Evolutionary conservation across 768 basidiomycete genomes (phyloP).

Genomic region (Suillus placidus): DNA sequence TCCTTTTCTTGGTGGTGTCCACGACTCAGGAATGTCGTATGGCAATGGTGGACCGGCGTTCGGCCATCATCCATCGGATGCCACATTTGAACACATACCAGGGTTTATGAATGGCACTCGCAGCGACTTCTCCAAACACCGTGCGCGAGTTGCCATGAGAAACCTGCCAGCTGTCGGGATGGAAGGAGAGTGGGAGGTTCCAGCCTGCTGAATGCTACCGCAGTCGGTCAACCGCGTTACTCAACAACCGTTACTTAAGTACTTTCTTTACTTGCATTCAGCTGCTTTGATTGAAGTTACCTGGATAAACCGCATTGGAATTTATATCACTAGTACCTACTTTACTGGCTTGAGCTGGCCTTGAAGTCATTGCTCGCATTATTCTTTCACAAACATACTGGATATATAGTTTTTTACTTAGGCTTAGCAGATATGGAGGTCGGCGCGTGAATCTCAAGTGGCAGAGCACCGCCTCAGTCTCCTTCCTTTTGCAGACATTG

Average conservation of each 20-base stretch:
- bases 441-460: neutral
- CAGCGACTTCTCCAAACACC: slow-evolving; percentile 39
- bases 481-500: slow-evolving; percentile 2
- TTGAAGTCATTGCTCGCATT: slow-evolving; percentile 7
- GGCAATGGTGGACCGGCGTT: slow-evolving; percentile 31
- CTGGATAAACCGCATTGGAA: slow-evolving; percentile 2
- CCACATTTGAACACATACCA: slow-evolving; percentile 33
- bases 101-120: slow-evolving; percentile 28
- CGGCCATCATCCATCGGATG: slow-evolving; percentile 29
- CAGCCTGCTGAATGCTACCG: slow-evolving; percentile 50
- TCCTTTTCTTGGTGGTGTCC: slow-evolving; percentile 21
- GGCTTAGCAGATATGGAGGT: neutral
- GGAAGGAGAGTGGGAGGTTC: slow-evolving; percentile 80
- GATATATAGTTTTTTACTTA: slow-evolving; percentile 1
- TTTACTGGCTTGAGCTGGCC: slow-evolving; percentile 2
- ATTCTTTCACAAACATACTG: neutral
- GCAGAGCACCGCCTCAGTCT: neutral
- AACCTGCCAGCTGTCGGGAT: slow-evolving; percentile 61
- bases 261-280: neutral
- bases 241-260: neutral
- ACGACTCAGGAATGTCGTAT: slow-evolving; percentile 24
- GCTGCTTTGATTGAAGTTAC: neutral
- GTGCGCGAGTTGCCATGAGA: slow-evolving; percentile 69
- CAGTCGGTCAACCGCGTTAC: neutral
- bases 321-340: slow-evolving; percentile 5